phyloP scores from a whole-genome alignment of 768 basidiomycete species.

The Mycena pura region DNA sequence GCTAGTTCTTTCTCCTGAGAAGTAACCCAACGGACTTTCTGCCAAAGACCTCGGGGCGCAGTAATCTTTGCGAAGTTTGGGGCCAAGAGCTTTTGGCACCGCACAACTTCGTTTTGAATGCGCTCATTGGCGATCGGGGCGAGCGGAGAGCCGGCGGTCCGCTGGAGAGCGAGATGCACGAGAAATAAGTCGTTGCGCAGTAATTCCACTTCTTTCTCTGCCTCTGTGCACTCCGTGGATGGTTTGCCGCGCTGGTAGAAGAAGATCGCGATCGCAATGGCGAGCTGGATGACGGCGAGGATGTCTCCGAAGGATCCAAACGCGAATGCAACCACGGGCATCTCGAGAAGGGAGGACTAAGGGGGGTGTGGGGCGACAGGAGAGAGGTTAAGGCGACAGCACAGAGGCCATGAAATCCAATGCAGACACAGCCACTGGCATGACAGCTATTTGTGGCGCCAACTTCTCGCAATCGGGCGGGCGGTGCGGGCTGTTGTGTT shows the following conservation, averaged over 20 bases:
- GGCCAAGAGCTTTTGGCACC: not conserved
- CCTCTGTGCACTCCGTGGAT: not conserved
- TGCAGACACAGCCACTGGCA: not conserved
- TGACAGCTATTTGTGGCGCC: too few species aligned
- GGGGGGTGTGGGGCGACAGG: too few species aligned
- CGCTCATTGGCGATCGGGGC: not conserved
- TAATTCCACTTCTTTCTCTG: not conserved
- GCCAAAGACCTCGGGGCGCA: not conserved
- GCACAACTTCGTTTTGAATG: not conserved
- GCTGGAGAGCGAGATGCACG: not conserved
- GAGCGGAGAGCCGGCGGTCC: not conserved
- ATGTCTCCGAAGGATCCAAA: slow-evolving; percentile 6
- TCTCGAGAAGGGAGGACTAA: not conserved
- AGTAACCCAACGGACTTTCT: not conserved
- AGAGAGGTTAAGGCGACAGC: not conserved
- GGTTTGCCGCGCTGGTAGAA: not conserved
- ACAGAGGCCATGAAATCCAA: not conserved
- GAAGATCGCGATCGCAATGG: not conserved
- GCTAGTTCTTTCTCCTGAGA: not conserved
- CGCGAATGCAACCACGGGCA: not conserved
- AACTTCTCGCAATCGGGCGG: too few species aligned
- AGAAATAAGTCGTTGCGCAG: not conserved
- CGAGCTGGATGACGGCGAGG: not conserved
- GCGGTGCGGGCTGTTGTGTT: too few species aligned
- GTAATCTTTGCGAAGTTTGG: not conserved